phyloP scores from a whole-genome alignment of 176 grass and related monocot genomes.

The Eremochloa ophiuroides region DNA sequence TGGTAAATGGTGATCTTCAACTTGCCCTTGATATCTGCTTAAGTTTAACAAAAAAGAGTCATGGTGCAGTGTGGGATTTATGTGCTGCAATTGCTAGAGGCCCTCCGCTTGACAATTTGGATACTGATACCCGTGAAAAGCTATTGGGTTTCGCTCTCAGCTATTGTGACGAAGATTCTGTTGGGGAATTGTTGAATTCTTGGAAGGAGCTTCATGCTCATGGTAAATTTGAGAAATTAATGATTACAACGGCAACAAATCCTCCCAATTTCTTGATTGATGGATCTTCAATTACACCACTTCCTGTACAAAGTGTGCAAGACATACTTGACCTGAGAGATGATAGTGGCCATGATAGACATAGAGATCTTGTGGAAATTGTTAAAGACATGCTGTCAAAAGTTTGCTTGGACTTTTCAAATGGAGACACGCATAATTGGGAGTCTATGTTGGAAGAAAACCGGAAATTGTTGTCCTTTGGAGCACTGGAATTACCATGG shows the following conservation, averaged over 20 bases:
- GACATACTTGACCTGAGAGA: conserved; percentile 59
- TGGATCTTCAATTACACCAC: conserved; percentile 42
- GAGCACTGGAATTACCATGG: conserved; percentile 72
- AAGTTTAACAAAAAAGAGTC: conserved; percentile 62
- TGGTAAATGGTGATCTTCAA: conserved; percentile 78
- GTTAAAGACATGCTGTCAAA: conserved; percentile 64
- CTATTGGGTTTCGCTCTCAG: conserved; percentile 80
- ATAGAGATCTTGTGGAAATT: conserved; percentile 38
- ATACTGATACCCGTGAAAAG: conserved; percentile 61
- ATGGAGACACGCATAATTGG: conserved; percentile 45
- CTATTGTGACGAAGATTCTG: conserved; percentile 79
- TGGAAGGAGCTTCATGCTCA: conserved; percentile 90
- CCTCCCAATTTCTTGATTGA: conserved; percentile 55
- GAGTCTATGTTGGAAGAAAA: conserved; percentile 60
- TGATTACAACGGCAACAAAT: conserved; percentile 47
- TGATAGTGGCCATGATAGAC: conserved; percentile 34
- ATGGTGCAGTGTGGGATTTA: conserved; percentile 79
- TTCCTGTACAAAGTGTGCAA: conserved; percentile 47
- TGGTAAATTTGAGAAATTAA: conserved; percentile 70
- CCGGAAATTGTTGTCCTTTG: conserved; percentile 67
- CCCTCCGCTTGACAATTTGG: conserved; percentile 76
- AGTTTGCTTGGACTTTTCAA: conserved; percentile 52
- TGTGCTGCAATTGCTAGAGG: conserved; percentile 88
- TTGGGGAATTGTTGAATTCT: conserved; percentile 84
- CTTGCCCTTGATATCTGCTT: conserved; percentile 93